Base-by-base conservation (phyloP, 179 eudicot species). In the Silene coronaria region DNA sequence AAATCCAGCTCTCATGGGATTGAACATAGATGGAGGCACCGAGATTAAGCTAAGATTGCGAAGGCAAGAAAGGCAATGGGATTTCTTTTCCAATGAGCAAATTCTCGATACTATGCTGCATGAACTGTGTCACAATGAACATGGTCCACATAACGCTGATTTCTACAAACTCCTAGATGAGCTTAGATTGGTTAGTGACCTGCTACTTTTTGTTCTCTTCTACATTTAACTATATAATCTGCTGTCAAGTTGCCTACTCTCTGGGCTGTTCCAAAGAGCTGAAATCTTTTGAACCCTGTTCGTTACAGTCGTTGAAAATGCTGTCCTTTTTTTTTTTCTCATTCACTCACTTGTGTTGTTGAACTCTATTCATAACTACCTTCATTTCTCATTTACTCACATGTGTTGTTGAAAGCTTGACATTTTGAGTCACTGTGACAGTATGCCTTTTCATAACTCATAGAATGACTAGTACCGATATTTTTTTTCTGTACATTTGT, bases 41-140 rank as follows among this genome's bases (percentile, higher is more conserved):
- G 90, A 92, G 87, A 81, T 92, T 60, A 90, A 84, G 83, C 70
- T 92, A 60, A 84, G 97, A 55, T 78, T 92, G 75, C 80, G 97
- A 36, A 86, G 88, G 81, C 90, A 85, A 61, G 86, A 89, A 76
- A 88, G 85, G 72, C 89, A 88, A 71, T 82, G 84, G 87, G 93
- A 88, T 70, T 92, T 92, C 82, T 82, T 88, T 74, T 87, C 91
- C 69, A 86, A 76, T 77, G 83, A 88, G 70, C 88, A 89, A 61
- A 83, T 92, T 76, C 89, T 91, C 71, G 88, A 92, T 80, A 89
- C 96, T 21, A 91, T 92, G 97, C 89, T 92, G 60, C 97, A 92
- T 32, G 97, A 92, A 80, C 87, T 92, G 19, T 90, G 96, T 79
- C 96, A 91, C 87, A 91, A 83, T 68, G 88, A 81, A 66, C 57